Evolutionary conservation across 1,284 basidiomycete genomes (phyloP), one percentile per base, ranked within the genome.

Genomic region (Bondarzewia mesenterica): DNA sequence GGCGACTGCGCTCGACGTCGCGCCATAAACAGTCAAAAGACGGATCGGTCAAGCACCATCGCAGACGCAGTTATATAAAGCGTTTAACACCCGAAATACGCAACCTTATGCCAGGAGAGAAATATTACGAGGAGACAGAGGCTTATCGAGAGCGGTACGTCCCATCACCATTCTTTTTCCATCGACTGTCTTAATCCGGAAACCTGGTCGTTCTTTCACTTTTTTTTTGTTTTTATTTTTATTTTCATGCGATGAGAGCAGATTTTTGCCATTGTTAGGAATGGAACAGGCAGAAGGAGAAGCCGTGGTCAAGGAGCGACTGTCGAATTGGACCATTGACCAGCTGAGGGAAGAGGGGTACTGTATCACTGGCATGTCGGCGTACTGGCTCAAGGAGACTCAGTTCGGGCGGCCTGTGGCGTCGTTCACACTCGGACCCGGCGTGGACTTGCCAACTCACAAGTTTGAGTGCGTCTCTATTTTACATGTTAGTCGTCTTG

Each of bases 231-330:
- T 23, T 41, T 41, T 6, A 21, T 37, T 7, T 18, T 35, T 15
- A 38, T 36, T 16, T 46, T 43, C 40, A 38, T 18, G 36, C 37
- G 10, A 7, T 22, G 36, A 8, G 7, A 5, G 32, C 47, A 89
- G 87, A 44, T 91, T 89, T 60, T 36, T 76, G 15, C 73, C 77
- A 0, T 68, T 90, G 4, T 61, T 91, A 2, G 63, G 70, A 15
- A 72, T 75, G 3, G 89, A 91, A 63, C 79, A 82, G 60, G 69
- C 67, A 1, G 78, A 86, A 56, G 78, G 77, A 36, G 78, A 83
- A 54, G 69, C 69, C 1, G 68, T 75, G 1, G 58, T 86, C 26
- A 70, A 72, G 23, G 70, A 82, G 50, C 76, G 89, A 29, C 68
- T 92, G 14, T 67, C 75, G 0, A 77, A 72, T 20, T 90, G 86